phyloP scores from a whole-genome alignment of 2,329 filamentous ascomycete genomes.

The Fusarium avenaceum region DNA sequence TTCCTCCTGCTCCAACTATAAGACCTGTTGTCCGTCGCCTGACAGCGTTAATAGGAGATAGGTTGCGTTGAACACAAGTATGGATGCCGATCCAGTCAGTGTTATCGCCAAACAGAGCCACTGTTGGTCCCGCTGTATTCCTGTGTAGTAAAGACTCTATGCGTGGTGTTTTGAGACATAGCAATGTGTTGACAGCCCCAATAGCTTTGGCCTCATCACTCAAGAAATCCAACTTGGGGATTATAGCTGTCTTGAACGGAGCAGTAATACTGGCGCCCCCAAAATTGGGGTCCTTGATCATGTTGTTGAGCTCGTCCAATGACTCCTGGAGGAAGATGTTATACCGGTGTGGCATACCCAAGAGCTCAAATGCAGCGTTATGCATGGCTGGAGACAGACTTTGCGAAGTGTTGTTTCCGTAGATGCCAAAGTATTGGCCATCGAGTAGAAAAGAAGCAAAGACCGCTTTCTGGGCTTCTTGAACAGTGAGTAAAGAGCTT shows the following conservation, averaged over 20 bases:
- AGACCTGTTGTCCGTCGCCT: slow-evolving; percentile 13
- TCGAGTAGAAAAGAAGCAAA: slow-evolving; percentile 11
- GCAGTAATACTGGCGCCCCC: slow-evolving; percentile 11
- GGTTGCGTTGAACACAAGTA: slow-evolving; percentile 7
- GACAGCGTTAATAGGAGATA: slow-evolving; percentile 16
- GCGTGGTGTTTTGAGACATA: neutral
- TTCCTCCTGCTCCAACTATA: slow-evolving; percentile 8
- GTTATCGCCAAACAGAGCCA: slow-evolving; percentile 8
- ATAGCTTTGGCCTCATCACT: slow-evolving; percentile 16
- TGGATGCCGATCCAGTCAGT: slow-evolving; percentile 20
- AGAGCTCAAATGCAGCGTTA: neutral
- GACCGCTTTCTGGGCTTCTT: neutral
- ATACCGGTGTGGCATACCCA: slow-evolving; percentile 11
- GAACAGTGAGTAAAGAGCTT: neutral
- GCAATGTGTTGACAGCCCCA: slow-evolving; percentile 2
- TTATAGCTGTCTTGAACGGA: slow-evolving; percentile 4
- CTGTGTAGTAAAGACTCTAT: neutral
- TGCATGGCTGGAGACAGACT: slow-evolving; percentile 21
- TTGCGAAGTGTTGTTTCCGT: slow-evolving; percentile 6
- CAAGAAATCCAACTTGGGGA: slow-evolving; percentile 5
- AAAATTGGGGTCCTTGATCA: neutral
- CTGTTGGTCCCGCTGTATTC: neutral
- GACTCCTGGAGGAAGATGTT: slow-evolving; percentile 1
- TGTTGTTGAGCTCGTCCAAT: neutral
- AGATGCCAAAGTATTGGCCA: slow-evolving; percentile 1